A percentile compares a stretch with the other conserved stretches of the same genome.
These are phyloP conservation scores for Tetrahymena elliotti DNA, from an alignment of 73 alveolate genomes.

Conservation along the genomic window DNA sequence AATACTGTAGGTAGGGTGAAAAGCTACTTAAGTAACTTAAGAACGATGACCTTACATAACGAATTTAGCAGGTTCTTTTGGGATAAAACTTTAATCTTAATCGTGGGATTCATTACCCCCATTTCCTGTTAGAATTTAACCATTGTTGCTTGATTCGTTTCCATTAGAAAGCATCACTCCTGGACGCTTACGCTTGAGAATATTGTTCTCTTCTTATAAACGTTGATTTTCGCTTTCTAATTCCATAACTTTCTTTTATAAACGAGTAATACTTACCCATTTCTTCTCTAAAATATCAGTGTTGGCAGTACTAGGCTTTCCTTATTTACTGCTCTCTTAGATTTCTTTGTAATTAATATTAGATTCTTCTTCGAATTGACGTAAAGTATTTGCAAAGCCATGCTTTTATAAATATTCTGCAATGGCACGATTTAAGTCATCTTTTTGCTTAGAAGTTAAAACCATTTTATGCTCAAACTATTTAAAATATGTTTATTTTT, in stretches of 20 bases:
- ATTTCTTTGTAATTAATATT: conserved; percentile 12
- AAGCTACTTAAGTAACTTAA: conserved; percentile 56
- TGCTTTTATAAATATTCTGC: conserved; percentile 16
- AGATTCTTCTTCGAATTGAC: conserved; percentile 8
- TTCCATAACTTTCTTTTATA: conserved; percentile 65
- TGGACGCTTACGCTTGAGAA: neutral
- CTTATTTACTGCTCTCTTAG: neutral
- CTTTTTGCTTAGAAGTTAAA: conserved; percentile 26
- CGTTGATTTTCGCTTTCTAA: conserved; percentile 63
- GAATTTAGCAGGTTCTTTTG: conserved; percentile 48
- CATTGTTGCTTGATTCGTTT: neutral
- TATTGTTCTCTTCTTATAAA: conserved; percentile 40
- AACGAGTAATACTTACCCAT: conserved; percentile 81
- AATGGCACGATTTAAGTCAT: conserved; percentile 38
- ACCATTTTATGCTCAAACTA: conserved; percentile 8
- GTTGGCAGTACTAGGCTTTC: neutral
- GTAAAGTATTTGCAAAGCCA: conserved; percentile 7
- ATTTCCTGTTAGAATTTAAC: conserved; percentile 21
- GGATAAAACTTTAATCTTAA: conserved; percentile 3
- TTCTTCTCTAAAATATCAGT: conserved; percentile 69
- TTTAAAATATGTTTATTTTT: too few species aligned
- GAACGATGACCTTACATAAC: conserved; percentile 75
- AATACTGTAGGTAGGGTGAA: conserved; percentile 56
- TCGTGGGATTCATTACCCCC: conserved; percentile 18
- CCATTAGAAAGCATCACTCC: neutral